Percentiles rank a stretch among this genome's conserved stretches.
These are phyloP conservation scores for Thielaviopsis musarum DNA, from an alignment of 2,329 filamentous ascomycete genomes.

Conservation along the genomic window DNA sequence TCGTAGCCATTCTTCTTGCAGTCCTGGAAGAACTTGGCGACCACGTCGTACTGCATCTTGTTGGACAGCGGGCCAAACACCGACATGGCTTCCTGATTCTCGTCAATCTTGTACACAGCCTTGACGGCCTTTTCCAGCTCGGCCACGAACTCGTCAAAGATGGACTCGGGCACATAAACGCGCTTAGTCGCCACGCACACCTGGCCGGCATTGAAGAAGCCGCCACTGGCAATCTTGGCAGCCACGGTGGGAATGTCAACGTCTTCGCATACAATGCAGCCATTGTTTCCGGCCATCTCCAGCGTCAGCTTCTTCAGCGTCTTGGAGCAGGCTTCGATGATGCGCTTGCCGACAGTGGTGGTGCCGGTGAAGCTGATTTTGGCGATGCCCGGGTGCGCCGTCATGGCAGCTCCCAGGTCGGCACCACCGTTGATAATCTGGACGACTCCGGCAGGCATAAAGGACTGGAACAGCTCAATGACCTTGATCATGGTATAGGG, in stretches of 20 bases:
- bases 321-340: constrained; percentile 37
- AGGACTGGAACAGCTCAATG: constrained; percentile 36
- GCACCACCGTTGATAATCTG: constrained; percentile 45
- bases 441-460: constrained; percentile 47
- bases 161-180: constrained; percentile 41
- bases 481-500: constrained; percentile 42
- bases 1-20: constrained; percentile 38
- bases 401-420: constrained; percentile 40
- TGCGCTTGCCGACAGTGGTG: constrained; percentile 40
- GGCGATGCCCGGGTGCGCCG: constrained; percentile 38
- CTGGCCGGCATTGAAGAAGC: constrained; percentile 39
- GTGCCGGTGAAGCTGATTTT: constrained; percentile 51
- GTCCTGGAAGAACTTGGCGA: constrained; percentile 28
- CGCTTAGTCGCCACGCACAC: constrained; percentile 31
- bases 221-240: constrained; percentile 27
- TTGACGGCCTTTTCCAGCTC: constrained; percentile 18
- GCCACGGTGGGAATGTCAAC: constrained; percentile 29
- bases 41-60: constrained; percentile 44
- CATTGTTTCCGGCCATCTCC: constrained; percentile 45
- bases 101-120: constrained; percentile 15
- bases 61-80: constrained; percentile 47
- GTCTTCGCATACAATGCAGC: constrained; percentile 40
- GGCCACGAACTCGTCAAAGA: constrained; percentile 38
- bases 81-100: constrained; percentile 23
- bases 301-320: constrained; percentile 44